These are phyloP conservation scores for Monosporascus cannonballus DNA, from an alignment of 2,329 filamentous ascomycete genomes.

Conservation along the genomic window DNA sequence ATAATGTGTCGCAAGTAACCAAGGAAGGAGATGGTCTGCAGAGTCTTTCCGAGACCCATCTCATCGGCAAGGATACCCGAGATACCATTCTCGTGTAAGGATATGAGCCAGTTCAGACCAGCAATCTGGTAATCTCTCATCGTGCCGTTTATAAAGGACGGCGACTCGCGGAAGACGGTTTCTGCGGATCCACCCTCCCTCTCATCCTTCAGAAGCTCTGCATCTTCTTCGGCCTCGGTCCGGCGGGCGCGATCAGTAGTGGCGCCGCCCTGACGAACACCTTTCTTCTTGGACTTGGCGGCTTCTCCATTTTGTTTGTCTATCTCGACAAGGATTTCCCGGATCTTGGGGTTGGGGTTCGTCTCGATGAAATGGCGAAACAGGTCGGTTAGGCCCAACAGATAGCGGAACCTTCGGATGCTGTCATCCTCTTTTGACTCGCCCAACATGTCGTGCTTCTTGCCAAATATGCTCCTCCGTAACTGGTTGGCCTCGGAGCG, in stretches of 20 bases:
- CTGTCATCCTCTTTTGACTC: conserved; percentile 98
- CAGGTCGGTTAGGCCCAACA: conserved; percentile 89
- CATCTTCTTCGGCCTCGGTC: conserved; percentile 97
- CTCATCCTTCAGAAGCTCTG: conserved; percentile 80
- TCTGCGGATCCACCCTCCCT: conserved; percentile 80
- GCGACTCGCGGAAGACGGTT: conserved; percentile 90
- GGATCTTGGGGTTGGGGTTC: conserved; percentile 90
- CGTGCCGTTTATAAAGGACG: conserved; percentile 75
- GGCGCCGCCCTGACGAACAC: conserved; percentile 77
- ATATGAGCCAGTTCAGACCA: conserved; percentile 96
- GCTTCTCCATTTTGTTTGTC: conserved; percentile 84
- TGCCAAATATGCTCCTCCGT: conserved; percentile 86
- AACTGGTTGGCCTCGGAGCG: conserved; percentile 84
- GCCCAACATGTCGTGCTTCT: conserved; percentile 87
- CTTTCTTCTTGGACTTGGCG: conserved; percentile 64
- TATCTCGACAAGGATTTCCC: conserved; percentile 89
- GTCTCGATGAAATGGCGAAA: conserved; percentile 99
- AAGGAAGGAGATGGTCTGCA: conserved; percentile 95
- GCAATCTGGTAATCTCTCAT: conserved; percentile 98
- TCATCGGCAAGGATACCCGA: conserved; percentile 96
- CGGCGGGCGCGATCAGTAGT: conserved; percentile 71
- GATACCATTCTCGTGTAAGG: conserved; percentile 96
- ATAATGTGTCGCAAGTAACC: conserved; percentile 90
- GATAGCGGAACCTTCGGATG: conserved; percentile 87
- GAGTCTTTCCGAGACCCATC: conserved; percentile 96